Conservation (phyloP, 192 early-diverging fungal genomes). For the Umbelopsis isabellina region DNA sequence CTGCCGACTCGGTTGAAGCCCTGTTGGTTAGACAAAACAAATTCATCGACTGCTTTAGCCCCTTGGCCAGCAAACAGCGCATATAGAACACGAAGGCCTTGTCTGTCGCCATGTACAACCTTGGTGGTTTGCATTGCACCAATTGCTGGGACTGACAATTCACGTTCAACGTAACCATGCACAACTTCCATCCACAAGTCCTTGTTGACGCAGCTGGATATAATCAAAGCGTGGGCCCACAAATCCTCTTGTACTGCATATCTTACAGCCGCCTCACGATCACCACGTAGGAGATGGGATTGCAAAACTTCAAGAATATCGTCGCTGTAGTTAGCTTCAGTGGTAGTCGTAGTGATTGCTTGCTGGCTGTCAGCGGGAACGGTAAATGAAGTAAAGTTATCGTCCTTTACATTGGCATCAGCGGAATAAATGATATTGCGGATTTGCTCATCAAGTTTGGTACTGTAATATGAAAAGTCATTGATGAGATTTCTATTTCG, state of each 20-base stretch:
- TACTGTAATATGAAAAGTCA: constrained; percentile 15
- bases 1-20: constrained; percentile 10
- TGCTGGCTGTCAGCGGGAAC: constrained; percentile 37
- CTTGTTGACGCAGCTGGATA: constrained; percentile 86
- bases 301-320: constrained; percentile 61
- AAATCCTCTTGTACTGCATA: constrained; percentile 52
- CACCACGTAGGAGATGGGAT: constrained; percentile 59
- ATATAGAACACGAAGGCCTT: constrained; percentile 65
- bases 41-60: constrained; percentile 38
- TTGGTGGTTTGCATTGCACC: constrained; percentile 8
- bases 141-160: constrained; percentile 44
- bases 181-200: constrained; percentile 83
- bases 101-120: constrained; percentile 38
- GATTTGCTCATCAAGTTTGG: constrained; percentile 52
- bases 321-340: constrained; percentile 23
- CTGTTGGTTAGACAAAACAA: constrained; percentile 26
- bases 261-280: constrained; percentile 60
- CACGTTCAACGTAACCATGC: constrained; percentile 63
- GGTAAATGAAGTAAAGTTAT: constrained; percentile 31
- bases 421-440: constrained; percentile 43
- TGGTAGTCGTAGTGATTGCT: background rate
- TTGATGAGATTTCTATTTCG: background rate
- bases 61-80: constrained; percentile 69
- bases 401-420: constrained; percentile 16
- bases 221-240: constrained; percentile 92